Evolutionary conservation across 1,284 basidiomycete species (phyloP), one percentile per base, ranked within the genome.

Genomic region (Polyporus tsugae): DNA sequence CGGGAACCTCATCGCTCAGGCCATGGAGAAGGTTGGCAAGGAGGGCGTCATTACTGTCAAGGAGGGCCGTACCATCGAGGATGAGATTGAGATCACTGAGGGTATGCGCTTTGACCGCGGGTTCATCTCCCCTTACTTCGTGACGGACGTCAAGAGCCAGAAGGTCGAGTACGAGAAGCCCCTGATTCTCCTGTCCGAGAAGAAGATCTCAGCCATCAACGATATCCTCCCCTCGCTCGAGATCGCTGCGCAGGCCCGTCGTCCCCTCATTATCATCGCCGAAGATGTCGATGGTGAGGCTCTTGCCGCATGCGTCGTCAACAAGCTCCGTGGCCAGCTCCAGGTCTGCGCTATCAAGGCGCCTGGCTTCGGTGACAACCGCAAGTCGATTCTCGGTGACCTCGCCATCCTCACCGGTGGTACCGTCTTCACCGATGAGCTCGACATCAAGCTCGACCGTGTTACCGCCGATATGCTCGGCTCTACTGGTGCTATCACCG

Each of bases 21-120:
- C 97, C 2, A 99, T 99, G 97, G 97, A 99, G 85, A 98, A 98
- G 83, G 97, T 99, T 72, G 97, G 97, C 80, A 98, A 98, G 86
- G 97, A 99, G 84, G 97, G 97, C 81, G 97, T 99, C 80, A 99
- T 99, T 86, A 99, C 97, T 70, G 97, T 99, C 82, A 98, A 98
- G 87, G 97, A 99, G 83, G 97, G 97, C 66, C 91, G 93, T 73
- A 99, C 97, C 15, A 97, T 97, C 74, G 96, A 98, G 77, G 97
- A 99, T 80, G 94, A 98, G 85, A 99, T 99, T 79, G 97, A 99
- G 82, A 97, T 99, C 79, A 99, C 97, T 39, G 97, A 99, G 84
- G 97, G 97, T 80, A 99, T 99, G 97, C 92, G 96, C 78, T 99
- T 99, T 85, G 97, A 99, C 89, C 94, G 97, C 65, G 97, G 97